A percentile compares a stretch with the other conserved stretches of the same genome.
phyloP scores from a whole-genome alignment of 2,329 filamentous ascomycete species.

The Didymella keratinophila region DNA sequence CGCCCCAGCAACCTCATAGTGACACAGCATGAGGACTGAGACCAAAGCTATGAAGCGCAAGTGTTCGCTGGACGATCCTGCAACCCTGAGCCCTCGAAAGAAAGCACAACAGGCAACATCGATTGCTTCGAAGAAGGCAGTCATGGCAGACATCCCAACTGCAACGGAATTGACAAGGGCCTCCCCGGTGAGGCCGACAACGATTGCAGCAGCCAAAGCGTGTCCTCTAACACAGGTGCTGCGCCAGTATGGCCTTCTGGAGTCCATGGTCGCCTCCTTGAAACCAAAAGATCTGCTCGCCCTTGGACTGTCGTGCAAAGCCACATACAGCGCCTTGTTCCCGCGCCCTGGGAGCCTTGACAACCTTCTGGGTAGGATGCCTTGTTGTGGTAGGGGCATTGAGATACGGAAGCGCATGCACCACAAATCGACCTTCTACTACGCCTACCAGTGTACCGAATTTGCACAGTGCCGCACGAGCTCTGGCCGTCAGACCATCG shows the following conservation, averaged over 20 bases:
- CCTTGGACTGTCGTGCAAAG: conserved; percentile 40
- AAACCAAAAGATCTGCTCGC: conserved; percentile 39
- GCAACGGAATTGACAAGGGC: background rate
- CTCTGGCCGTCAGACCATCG: conserved; percentile 13
- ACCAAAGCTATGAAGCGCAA: conserved; percentile 32
- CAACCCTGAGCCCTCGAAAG: conserved; percentile 20
- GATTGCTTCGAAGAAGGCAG: background rate
- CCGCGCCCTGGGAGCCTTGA: conserved; percentile 33
- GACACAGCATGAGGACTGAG: conserved; percentile 5
- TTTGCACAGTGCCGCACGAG: conserved; percentile 34
- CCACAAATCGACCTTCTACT: conserved; percentile 35
- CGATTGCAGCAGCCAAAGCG: background rate
- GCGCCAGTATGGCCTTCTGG: conserved; percentile 42
- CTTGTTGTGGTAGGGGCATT: conserved; percentile 40
- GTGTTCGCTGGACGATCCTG: conserved; percentile 20
- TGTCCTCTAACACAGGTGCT: conserved; percentile 33
- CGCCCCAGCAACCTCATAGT: background rate
- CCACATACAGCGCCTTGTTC: conserved; percentile 34
- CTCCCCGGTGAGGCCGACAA: background rate
- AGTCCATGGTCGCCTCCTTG: conserved; percentile 34
- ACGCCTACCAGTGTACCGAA: conserved; percentile 33
- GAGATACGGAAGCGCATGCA: conserved; percentile 33
- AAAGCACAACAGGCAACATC: background rate
- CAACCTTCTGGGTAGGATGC: conserved; percentile 38
- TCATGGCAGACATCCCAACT: background rate